Conservation (phyloP, 2,329 filamentous ascomycete genomes). For the Talaromyces sp. region DNA sequence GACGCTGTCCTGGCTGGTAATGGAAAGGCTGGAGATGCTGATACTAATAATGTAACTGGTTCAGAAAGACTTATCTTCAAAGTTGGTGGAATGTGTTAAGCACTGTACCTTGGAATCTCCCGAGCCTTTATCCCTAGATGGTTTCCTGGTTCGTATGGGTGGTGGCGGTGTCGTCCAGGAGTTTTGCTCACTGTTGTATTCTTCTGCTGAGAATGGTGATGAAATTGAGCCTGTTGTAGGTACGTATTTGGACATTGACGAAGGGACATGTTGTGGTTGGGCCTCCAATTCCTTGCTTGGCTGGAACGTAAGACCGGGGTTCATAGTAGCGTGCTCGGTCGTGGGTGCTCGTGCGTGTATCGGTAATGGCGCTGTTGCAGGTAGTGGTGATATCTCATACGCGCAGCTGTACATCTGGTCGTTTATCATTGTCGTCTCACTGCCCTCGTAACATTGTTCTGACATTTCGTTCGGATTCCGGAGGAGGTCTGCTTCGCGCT, state of each 20-base stretch:
- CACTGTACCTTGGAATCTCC: neutral
- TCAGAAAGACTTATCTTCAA: too few species aligned
- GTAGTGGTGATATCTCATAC: neutral
- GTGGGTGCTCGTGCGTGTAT: neutral
- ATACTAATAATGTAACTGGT: too few species aligned
- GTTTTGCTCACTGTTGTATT: neutral
- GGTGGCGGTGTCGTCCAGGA: neutral
- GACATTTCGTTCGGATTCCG: neutral
- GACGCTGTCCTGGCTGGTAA: too few species aligned
- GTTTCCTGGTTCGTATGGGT: neutral
- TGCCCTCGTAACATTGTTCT: too few species aligned
- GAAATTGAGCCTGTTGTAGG: neutral
- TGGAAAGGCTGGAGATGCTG: too few species aligned
- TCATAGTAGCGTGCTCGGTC: neutral
- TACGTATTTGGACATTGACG: neutral
- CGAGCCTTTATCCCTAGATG: neutral
- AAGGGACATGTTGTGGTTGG: neutral
- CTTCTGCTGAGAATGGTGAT: neutral
- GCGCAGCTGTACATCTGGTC: neutral
- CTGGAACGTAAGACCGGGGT: neutral
- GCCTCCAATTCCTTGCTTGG: neutral
- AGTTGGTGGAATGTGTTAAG: too few species aligned
- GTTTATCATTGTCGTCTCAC: neutral
- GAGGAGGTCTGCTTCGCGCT: neutral
- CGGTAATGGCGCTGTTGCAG: neutral